A percentile compares a stretch with the other conserved stretches of the same genome.
phyloP scores from a whole-genome alignment of 2,329 filamentous ascomycete genomes.

The Colletotrichum navitas region DNA sequence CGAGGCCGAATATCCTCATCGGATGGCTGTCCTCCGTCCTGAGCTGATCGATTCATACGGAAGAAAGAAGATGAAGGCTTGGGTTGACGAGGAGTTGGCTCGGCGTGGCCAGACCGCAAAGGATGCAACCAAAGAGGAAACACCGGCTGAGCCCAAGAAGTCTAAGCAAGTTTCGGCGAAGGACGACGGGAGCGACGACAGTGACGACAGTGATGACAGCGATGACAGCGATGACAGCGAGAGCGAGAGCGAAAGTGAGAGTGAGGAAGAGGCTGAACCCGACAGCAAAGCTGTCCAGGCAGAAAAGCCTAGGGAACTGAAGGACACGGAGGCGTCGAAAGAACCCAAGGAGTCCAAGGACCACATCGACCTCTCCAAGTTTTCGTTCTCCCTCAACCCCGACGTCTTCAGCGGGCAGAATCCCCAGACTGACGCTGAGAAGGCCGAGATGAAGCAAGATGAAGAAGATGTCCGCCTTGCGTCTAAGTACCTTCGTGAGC shows the following conservation, averaged over 20 bases:
- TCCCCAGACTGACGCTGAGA: conserved; percentile 91
- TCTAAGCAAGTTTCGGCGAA: conserved; percentile 40
- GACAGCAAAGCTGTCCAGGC: conserved; percentile 45
- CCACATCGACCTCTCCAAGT: conserved; percentile 87
- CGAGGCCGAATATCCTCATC: conserved; percentile 82
- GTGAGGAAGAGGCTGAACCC: conserved; percentile 52
- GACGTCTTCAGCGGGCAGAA: conserved; percentile 95
- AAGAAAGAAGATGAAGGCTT: conserved; percentile 88
- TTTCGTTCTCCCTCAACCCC: conserved; percentile 90
- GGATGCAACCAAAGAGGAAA: conserved; percentile 51
- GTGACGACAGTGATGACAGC: conserved; percentile 39
- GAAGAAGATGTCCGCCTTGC: conserved; percentile 90
- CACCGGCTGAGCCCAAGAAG: conserved; percentile 48
- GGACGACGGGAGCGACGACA: conserved; percentile 48
- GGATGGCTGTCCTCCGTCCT: conserved; percentile 92
- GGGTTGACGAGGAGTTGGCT: conserved; percentile 83
- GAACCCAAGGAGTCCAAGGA: conserved; percentile 59
- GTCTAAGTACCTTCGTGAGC: conserved; percentile 80
- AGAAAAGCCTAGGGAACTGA: conserved; percentile 45
- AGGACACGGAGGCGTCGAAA: conserved; percentile 50
- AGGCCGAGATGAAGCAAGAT: conserved; percentile 83
- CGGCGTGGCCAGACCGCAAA: conserved; percentile 64
- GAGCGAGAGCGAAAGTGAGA: conserved; percentile 52
- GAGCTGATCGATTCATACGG: conserved; percentile 91
- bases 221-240: conserved; percentile 48